Conservation (phyloP, 805 yeast species). For the Cyberlindnera veronae region DNA sequence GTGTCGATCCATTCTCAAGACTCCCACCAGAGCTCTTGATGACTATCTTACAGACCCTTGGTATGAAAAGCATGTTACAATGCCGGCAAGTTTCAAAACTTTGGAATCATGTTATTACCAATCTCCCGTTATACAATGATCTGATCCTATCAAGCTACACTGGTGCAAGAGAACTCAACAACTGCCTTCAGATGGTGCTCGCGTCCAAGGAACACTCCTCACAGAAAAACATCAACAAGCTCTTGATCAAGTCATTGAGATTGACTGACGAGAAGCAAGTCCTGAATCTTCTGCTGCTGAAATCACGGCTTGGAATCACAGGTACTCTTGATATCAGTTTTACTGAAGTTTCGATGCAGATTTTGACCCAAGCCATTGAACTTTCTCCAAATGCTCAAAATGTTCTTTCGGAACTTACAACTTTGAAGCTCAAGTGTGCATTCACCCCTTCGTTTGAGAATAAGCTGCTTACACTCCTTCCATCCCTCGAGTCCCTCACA, state of each 20-base stretch:
- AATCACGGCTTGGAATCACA: conserved; percentile 6
- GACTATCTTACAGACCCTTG: conserved; percentile 1
- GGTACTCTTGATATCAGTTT: conserved; percentile 17
- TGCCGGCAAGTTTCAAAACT: conserved; percentile 13
- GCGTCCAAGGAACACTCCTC: conserved; percentile 9
- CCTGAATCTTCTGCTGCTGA: conserved; percentile 10
- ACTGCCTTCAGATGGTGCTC: conserved; percentile 15
- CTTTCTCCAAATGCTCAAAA: conserved; percentile 2
- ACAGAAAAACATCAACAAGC: conserved; percentile 6
- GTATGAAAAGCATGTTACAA: conserved; percentile 7
- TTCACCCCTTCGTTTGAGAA: conserved; percentile 21
- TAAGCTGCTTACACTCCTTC: conserved; percentile 12
- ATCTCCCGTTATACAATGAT: conserved; percentile 17
- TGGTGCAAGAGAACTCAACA: conserved; percentile 15
- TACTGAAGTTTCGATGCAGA: conserved; percentile 15
- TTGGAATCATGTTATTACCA: conserved; percentile 18
- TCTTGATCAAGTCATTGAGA: conserved; percentile 16
- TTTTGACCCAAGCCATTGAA: conserved; percentile 12
- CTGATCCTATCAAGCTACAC: conserved; percentile 12
- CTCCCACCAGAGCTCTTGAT: conserved; percentile 14
- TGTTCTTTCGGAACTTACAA: conserved; percentile 5
- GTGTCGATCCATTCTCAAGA: conserved; percentile 6
- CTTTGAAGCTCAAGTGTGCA: conserved; percentile 18
- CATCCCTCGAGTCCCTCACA: conserved; percentile 17
- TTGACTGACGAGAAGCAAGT: conserved; percentile 22